phyloP scores from a whole-genome alignment of 1,284 basidiomycete genomes.

The Papiliotrema terrestris region DNA sequence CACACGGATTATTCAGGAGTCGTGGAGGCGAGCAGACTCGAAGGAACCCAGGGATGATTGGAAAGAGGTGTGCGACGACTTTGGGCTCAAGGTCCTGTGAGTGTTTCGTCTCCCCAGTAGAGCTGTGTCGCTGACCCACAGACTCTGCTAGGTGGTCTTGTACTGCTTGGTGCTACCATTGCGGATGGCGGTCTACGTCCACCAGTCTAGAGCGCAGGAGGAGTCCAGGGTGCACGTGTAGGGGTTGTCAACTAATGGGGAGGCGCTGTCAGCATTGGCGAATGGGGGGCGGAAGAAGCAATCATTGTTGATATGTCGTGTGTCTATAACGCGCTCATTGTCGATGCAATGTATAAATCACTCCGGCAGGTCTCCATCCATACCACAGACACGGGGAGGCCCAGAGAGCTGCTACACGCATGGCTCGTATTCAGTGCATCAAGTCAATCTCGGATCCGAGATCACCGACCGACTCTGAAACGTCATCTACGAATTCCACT shows the following conservation, averaged over 20 bases:
- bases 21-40: slow-evolving; percentile 43
- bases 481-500: not conserved
- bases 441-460: not conserved
- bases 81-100: slow-evolving; percentile 39
- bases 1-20: slow-evolving; percentile 52
- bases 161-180: no score
- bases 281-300: not conserved
- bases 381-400: no score
- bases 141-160: not conserved
- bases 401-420: no score
- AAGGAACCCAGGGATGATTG: slow-evolving; percentile 35
- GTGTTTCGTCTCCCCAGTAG: slow-evolving; percentile 1
- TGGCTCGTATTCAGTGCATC: no score
- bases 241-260: no score
- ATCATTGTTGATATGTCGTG: no score
- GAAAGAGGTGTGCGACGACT: slow-evolving; percentile 45
- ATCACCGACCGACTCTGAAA: not conserved
- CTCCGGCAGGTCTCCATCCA: no score
- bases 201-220: no score
- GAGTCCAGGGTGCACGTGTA: no score
- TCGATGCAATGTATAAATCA: no score
- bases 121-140: not conserved
- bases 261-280: not conserved
- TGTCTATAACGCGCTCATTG: no score
- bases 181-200: no score